These are phyloP conservation scores for Sugiyamaella xylanicola DNA, from an alignment of 1,139 yeast species.

Conservation along the genomic window DNA sequence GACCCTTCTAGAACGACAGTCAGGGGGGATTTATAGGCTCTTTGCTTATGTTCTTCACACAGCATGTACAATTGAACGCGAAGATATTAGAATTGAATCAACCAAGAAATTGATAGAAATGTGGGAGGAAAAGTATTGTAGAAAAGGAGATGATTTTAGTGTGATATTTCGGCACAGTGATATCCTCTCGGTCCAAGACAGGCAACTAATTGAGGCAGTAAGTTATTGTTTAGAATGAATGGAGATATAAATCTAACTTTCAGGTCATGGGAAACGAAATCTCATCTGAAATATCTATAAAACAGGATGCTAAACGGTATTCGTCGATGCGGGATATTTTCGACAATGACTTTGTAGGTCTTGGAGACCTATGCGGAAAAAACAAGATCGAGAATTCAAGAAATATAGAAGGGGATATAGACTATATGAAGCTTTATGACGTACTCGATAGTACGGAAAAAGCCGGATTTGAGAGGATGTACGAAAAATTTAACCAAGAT, in stretches of 20 bases:
- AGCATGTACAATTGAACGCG: conserved; percentile 20
- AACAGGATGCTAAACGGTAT: background rate
- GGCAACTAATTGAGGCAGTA: conserved; percentile 24
- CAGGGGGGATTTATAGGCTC: conserved; percentile 6
- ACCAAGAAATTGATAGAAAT: conserved; percentile 13
- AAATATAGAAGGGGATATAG: conserved; percentile 23
- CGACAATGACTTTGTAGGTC: conserved; percentile 9
- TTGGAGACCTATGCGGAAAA: conserved; percentile 5
- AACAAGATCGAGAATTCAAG: conserved; percentile 7
- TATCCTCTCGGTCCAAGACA: conserved; percentile 24
- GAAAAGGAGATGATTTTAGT: background rate
- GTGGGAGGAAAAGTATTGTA: conserved; percentile 17
- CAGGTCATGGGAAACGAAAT: conserved; percentile 1
- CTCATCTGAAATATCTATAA: background rate
- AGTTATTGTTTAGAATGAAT: conserved; percentile 4
- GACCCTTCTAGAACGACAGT: background rate
- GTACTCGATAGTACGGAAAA: conserved; percentile 49
- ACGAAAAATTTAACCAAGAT: conserved; percentile 65
- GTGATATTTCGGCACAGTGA: conserved; percentile 24
- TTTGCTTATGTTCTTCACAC: conserved; percentile 30
- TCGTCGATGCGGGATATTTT: background rate
- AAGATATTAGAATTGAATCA: conserved; percentile 16
- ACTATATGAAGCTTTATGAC: conserved; percentile 32
- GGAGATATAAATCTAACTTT: background rate
- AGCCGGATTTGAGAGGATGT: conserved; percentile 56